Evolutionary conservation across 148 eudicot genomes (phyloP).

Genomic region (Tetragonia tetragonoides): DNA sequence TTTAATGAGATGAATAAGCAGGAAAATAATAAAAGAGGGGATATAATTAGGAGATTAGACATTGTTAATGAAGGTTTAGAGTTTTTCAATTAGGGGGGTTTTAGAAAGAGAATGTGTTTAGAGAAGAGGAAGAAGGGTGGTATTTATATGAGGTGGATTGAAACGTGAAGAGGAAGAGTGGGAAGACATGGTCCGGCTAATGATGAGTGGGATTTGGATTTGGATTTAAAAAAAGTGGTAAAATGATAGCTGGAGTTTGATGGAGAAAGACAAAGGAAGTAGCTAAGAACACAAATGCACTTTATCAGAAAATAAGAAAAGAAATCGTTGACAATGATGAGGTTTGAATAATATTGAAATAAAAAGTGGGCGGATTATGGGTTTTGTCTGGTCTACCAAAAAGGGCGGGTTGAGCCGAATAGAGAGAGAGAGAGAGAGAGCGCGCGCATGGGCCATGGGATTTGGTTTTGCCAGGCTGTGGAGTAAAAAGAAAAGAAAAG

Average conservation of each 20-base stretch:
- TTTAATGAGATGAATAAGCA: not conserved
- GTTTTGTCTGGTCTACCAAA: too few relatives aligned
- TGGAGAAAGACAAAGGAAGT: constrained; percentile 16
- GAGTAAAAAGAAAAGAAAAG: not conserved
- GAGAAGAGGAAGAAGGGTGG: not conserved
- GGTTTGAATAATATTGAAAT: too few relatives aligned
- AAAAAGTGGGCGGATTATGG: too few relatives aligned
- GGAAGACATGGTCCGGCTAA: constrained; percentile 7
- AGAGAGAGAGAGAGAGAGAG: too few relatives aligned
- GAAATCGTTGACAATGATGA: not conserved
- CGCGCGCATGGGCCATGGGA: too few relatives aligned
- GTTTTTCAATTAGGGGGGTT: not conserved
- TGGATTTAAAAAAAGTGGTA: not conserved
- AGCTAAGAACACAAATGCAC: not conserved
- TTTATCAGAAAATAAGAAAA: not conserved
- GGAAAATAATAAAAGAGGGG: constrained; percentile 6
- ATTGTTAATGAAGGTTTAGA: not conserved
- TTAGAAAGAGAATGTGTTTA: not conserved
- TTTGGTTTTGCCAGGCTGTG: too few relatives aligned
- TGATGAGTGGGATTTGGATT: constrained; percentile 11
- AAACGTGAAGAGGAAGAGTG: not conserved
- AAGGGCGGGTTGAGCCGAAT: too few relatives aligned
- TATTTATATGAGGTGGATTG: constrained; percentile 16
- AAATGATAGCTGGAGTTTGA: not conserved
- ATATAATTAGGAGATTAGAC: constrained; percentile 4